Base-by-base conservation (phyloP, 208 protist genomes). In the Leishmania lainsoni region DNA sequence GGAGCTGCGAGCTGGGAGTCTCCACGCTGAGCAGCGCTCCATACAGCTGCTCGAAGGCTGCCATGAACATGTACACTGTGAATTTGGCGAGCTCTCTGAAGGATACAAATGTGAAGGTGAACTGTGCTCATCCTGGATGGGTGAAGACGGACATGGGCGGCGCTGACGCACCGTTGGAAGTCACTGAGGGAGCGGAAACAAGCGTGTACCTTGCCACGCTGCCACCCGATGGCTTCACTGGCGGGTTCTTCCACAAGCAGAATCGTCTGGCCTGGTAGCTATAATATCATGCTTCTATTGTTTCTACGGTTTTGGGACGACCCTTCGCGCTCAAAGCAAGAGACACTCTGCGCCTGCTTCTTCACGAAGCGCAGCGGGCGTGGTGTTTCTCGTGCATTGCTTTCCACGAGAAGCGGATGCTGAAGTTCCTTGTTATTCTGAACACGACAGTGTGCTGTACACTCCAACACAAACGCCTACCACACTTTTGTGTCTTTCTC, bases 31-130 rank as follows among this genome's bases (percentile, higher is more conserved):
- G 76, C 12, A 74, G 66, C 20, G 80, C 76, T 20, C 77, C 89
- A 2, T 96, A 94, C 84, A 91, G 83, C 51, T 80, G 86, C 35
- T 92, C 88, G 35, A 96, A 94, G 85, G 84, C 93, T n/a, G 91
- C 91, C 35, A 80, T 96, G 52, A 96, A 96, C 83, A 93, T 94
- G 90, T 94, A 96, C 87, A 94, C 93, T n/a, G 86, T 89, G 75
- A 91, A 90, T 76, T 84, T 94, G 48, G 91, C 90, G 26, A 69
- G 83, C 49, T 84, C 89, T 49, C 83, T 94, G n/a, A 76, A 89
- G 72, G 82, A 86, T 42, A 91, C 87, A 3, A 86, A 83, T 1
- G 83, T 94, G 29, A 94, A 93, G 83, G 88, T 89, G 68, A 94
- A 94, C 83, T 84, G 82, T 20, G 93, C 81, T 9, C 88, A 96